These are phyloP conservation scores for Lactuca sativa DNA, from an alignment of 129 eudicot genomes.

Conservation along the genomic window DNA sequence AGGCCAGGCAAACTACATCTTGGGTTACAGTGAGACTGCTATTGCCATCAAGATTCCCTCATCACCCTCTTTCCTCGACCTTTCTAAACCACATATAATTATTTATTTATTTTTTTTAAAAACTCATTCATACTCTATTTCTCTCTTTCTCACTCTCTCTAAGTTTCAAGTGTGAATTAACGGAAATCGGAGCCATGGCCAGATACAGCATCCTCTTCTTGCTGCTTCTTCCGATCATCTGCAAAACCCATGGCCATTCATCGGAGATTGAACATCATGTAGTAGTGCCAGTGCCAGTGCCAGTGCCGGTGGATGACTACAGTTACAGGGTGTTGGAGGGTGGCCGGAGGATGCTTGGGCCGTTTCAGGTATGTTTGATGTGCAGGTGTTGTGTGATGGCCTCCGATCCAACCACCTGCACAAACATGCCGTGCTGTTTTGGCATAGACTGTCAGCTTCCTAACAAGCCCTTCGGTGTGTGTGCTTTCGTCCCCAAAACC, in stretches of 20 bases:
- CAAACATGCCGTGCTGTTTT: constrained; percentile 47
- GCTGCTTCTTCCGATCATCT: constrained; percentile 20
- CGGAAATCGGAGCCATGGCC: constrained; percentile 10
- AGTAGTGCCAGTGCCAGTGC: background rate
- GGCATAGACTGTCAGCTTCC: constrained; percentile 59
- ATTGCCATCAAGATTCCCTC: constrained; percentile 38
- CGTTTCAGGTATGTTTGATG: constrained; percentile 47
- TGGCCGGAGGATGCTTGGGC: constrained; percentile 31
- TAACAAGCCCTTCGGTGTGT: constrained; percentile 49
- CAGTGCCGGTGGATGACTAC: constrained; percentile 7
- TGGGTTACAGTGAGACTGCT: constrained; percentile 24
- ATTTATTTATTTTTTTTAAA: too few species aligned
- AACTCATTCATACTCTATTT: constrained; percentile 9
- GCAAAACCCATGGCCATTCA: constrained; percentile 2
- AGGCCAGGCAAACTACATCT: constrained; percentile 6
- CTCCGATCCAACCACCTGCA: constrained; percentile 39
- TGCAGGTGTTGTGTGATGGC: constrained; percentile 41
- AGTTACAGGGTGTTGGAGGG: constrained; percentile 11
- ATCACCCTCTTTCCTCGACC: constrained; percentile 23
- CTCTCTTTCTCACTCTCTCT: constrained; percentile 17
- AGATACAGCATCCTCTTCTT: constrained; percentile 20
- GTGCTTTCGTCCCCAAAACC: constrained; percentile 51
- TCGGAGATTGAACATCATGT: background rate
- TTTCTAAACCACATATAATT: constrained; percentile 27
- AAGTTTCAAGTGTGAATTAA: background rate